Evolutionary conservation across 1,139 yeast genomes (phyloP).

Genomic region (Groenewaldozyma auringiensis): DNA sequence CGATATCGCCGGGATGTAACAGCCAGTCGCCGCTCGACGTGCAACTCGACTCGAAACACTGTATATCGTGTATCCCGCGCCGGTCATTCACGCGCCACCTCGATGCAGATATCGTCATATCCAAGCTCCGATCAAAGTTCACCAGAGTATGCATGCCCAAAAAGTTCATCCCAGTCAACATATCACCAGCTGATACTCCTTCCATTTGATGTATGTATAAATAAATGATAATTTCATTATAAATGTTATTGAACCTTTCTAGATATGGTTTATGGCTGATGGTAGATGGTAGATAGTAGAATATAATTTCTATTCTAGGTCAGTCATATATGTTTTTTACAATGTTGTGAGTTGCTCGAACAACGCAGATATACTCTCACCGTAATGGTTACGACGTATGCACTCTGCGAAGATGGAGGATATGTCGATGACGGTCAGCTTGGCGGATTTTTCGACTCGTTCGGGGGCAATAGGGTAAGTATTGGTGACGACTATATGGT

Average conservation of each 20-base stretch:
- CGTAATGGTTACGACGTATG: constrained; percentile 96
- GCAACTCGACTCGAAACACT: constrained; percentile 91
- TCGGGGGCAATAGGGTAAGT: constrained; percentile 80
- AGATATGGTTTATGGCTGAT: too few species aligned
- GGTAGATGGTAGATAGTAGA: too few species aligned
- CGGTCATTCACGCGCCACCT: constrained; percentile 85
- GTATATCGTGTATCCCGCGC: constrained; percentile 91
- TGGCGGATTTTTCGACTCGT: constrained; percentile 47
- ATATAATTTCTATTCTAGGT: too few species aligned
- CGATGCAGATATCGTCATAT: constrained; percentile 84
- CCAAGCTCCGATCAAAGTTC: constrained; percentile 74
- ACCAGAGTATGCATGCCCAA: constrained; percentile 85
- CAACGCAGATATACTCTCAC: constrained; percentile 87
- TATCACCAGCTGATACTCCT: constrained; percentile 14
- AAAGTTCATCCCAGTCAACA: constrained; percentile 33
- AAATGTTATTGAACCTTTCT: too few species aligned
- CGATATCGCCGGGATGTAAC: constrained; percentile 95
- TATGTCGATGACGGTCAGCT: constrained; percentile 83
- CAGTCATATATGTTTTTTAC: constrained; percentile 13
- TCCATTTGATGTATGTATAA: too few species aligned
- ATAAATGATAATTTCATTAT: too few species aligned
- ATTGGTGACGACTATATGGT: constrained; percentile 86
- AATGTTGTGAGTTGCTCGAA: constrained; percentile 78
- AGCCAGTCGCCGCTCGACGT: constrained; percentile 96
- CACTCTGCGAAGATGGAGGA: constrained; percentile 96